phyloP scores from a whole-genome alignment of 148 eudicot genomes.

The Suaeda aralocaspica region DNA sequence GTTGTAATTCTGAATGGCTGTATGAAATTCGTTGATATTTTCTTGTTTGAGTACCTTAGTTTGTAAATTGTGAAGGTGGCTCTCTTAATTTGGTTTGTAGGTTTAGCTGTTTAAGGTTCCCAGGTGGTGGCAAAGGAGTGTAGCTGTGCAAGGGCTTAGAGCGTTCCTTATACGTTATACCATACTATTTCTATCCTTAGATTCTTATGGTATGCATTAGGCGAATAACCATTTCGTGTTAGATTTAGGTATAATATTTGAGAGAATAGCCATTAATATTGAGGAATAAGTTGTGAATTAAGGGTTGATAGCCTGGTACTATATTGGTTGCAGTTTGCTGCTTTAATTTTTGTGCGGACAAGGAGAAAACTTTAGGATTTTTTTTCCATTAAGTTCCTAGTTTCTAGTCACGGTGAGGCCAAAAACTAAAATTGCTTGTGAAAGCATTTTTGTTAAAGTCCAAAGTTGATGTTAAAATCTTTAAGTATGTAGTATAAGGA shows the following conservation, averaged over 20 bases:
- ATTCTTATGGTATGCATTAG: not conserved
- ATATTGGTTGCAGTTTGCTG: not conserved
- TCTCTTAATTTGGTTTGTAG: not conserved
- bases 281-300: not conserved
- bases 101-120: not conserved
- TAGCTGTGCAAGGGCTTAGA: not conserved
- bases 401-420: not conserved
- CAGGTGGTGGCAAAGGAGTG: not conserved
- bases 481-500: too few species aligned
- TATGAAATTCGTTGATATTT: not conserved
- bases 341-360: not conserved
- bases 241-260: not conserved
- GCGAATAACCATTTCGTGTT: not conserved
- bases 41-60: not conserved
- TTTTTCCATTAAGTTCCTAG: not conserved
- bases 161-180: not conserved
- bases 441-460: too few species aligned
- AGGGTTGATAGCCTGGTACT: too few species aligned
- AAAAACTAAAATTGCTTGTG: too few species aligned
- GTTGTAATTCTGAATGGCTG: not conserved
- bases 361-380: not conserved
- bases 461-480: too few species aligned
- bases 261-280: not conserved
- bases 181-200: not conserved
- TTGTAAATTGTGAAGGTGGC: not conserved